Evolutionary conservation across 108 stramenopile species (phyloP).

Genomic region (Cyclostephanos tholiformis): DNA sequence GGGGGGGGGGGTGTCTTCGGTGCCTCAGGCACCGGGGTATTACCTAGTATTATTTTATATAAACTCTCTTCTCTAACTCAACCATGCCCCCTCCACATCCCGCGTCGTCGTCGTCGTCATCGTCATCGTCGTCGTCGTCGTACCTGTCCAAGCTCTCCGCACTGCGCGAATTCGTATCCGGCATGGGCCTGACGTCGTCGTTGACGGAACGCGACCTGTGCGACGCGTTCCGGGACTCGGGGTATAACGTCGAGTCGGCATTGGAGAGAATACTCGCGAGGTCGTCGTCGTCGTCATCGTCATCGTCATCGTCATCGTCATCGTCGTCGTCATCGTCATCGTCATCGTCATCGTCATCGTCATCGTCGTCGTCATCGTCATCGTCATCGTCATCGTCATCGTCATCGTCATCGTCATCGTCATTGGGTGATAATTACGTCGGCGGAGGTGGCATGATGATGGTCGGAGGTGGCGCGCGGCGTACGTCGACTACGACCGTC

Average conservation of each 20-base stretch:
- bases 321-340: slow-evolving; percentile 1
- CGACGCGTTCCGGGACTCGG: slow-evolving; percentile 19
- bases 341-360: slow-evolving; percentile 7
- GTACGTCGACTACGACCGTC: background rate
- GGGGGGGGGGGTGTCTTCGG: too few relatives aligned
- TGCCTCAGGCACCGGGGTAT: too few relatives aligned
- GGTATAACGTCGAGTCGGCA: slow-evolving; percentile 73
- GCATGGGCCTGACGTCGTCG: slow-evolving; percentile 5
- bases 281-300: slow-evolving; percentile 5
- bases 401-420: background rate
- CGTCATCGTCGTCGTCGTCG: slow-evolving; percentile 25
- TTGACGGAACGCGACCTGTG: slow-evolving; percentile 29
- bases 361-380: slow-evolving; percentile 3
- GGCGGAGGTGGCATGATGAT: background rate
- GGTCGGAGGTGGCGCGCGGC: too few relatives aligned
- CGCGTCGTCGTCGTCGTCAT: slow-evolving; percentile 7
- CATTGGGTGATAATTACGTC: background rate
- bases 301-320: background rate
- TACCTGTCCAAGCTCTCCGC: slow-evolving; percentile 60
- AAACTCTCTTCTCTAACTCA: too few relatives aligned
- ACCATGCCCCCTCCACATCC: too few relatives aligned
- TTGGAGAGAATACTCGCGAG: slow-evolving; percentile 65
- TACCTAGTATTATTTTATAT: too few relatives aligned
- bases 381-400: slow-evolving; percentile 1
- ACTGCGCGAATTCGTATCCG: slow-evolving; percentile 57